Conservation (phyloP, 2,329 filamentous ascomycete genomes). For the Thermothelomyces thermophilus region DNA sequence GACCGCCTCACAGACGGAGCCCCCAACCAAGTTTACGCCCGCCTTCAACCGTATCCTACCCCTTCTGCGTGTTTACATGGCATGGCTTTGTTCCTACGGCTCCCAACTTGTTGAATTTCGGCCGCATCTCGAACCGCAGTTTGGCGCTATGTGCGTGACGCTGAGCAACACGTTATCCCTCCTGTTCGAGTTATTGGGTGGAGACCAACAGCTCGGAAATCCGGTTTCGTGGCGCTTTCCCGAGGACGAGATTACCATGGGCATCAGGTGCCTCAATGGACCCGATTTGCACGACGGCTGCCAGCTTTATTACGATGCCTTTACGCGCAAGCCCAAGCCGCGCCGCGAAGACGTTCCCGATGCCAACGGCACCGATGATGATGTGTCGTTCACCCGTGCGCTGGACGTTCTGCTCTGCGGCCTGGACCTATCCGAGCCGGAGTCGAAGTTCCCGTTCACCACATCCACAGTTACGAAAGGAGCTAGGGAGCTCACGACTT, state of each 20-base stretch:
- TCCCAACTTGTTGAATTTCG: constrained; percentile 41
- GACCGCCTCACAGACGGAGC: constrained; percentile 12
- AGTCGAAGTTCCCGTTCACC: constrained; percentile 35
- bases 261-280: constrained; percentile 38
- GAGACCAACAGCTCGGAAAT: constrained; percentile 30
- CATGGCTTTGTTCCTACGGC: constrained; percentile 46
- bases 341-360: constrained; percentile 23
- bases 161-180: constrained; percentile 42
- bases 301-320: constrained; percentile 31
- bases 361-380: constrained; percentile 16
- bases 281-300: constrained; percentile 35
- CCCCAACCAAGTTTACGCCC: constrained; percentile 31
- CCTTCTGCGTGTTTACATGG: constrained; percentile 46
- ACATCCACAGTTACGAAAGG: constrained; percentile 10
- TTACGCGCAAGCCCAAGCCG: constrained; percentile 23
- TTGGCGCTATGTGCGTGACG: constrained; percentile 41
- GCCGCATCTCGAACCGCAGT: constrained; percentile 38
- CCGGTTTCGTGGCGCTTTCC: constrained; percentile 43
- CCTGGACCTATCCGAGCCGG: constrained; percentile 38
- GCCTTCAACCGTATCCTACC: constrained; percentile 41
- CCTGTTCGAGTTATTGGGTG: constrained; percentile 41
- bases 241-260: constrained; percentile 44
- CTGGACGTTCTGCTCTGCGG: constrained; percentile 45
- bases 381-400: constrained; percentile 36
- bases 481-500: constrained; percentile 13